These are phyloP conservation scores for Cyberlindnera bimundalis DNA, from an alignment of 805 yeast species.

Conservation along the genomic window DNA sequence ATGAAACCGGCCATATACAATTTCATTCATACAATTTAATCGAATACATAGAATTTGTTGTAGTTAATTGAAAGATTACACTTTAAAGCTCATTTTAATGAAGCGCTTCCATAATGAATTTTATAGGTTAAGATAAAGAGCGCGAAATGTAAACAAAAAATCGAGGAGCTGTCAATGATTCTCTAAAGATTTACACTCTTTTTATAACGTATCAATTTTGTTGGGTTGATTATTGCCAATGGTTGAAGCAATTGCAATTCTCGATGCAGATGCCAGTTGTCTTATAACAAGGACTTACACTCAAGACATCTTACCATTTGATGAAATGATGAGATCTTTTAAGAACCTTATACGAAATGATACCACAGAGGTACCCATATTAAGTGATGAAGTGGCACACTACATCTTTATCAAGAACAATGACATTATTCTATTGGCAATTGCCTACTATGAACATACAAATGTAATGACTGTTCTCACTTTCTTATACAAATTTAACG, in stretches of 20 bases:
- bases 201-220: too few relatives aligned
- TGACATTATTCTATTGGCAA: slow-evolving; percentile 35
- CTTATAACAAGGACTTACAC: slow-evolving; percentile 67
- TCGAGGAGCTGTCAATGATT: too few relatives aligned
- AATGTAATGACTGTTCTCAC: slow-evolving; percentile 57
- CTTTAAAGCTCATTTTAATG: too few relatives aligned
- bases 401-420: slow-evolving; percentile 53
- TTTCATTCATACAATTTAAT: too few relatives aligned
- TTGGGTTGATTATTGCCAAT: not conserved
- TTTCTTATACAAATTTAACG: slow-evolving; percentile 48
- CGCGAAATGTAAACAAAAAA: slow-evolving; percentile 14
- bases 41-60: too few relatives aligned
- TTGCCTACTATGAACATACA: slow-evolving; percentile 29
- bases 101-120: too few relatives aligned
- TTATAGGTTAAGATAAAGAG: not conserved
- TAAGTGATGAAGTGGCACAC: slow-evolving; percentile 41
- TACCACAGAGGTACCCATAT: slow-evolving; percentile 35
- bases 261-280: slow-evolving; percentile 66
- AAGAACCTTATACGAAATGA: slow-evolving; percentile 31
- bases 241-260: slow-evolving; percentile 43
- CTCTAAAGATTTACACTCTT: too few relatives aligned
- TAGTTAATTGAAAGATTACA: too few relatives aligned
- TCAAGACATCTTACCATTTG: slow-evolving; percentile 59
- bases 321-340: slow-evolving; percentile 50
- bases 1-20: too few relatives aligned